Evolutionary conservation across 2,329 filamentous ascomycete species (phyloP), one percentile per base, ranked within the genome.

Genomic region (Alternaria alternata): DNA sequence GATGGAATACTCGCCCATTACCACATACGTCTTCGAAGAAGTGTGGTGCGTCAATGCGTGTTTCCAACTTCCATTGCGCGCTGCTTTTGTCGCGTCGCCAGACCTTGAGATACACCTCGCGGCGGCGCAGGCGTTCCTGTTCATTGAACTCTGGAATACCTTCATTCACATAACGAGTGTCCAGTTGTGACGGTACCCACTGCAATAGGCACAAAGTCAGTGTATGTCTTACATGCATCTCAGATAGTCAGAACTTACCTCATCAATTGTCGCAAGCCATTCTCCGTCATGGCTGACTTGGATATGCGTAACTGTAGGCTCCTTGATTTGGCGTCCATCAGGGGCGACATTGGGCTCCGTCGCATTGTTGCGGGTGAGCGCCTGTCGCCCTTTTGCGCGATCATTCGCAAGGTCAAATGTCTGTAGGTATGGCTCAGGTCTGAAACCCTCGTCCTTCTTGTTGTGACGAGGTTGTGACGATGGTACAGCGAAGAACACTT

Each of bases 211-310:
- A 28, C 26, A 0, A 46, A 46, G 43, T 46, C 43, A 46, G 43
- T 46, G 43, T 46, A 28, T 18, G 43, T 46, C 16, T 30, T 24
- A 28, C 26, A 46, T 46, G 24, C 43, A 28, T 46, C 43, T 46
- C n/a, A 9, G n/a, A 28, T 24, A 30, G 43, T 28, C 16, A 28
- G 24, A 46, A 46, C 43, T 46, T 46, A 46, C 43, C n/a, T 94
- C 91, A 75, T 99, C 95, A 1, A 96, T 87, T 1, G 93, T 97
- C 5, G 91, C 94, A 58, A 99, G 85, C 94, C 94, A 98, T 66
- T 88, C 85, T 18, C 94, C 94, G 73, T 98, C 90, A 51, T 86
- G 82, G 43, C 91, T 94, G 67, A 95, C 88, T 43, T 89, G 86
- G 51, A 98, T 82, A 57, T 91, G 87, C 7, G 87, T 90, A 47